Conservation (phyloP, 345 rosid genomes). For the Pistacia vera region DNA sequence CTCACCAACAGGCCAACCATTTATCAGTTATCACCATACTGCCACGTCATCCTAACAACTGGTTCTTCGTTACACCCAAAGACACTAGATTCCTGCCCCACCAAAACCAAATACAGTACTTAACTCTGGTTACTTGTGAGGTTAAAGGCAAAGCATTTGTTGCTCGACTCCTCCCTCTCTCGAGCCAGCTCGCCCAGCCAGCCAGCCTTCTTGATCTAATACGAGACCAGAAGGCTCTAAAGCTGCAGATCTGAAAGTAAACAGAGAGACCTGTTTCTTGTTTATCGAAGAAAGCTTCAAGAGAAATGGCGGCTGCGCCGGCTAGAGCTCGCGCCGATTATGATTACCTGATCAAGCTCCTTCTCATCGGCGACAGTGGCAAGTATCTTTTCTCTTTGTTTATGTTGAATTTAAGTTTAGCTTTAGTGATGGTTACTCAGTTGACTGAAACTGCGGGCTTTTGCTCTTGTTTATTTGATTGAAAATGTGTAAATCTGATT, state of each 20-base stretch:
- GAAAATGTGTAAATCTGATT: background rate
- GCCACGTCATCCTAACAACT: background rate
- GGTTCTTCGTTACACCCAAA: background rate
- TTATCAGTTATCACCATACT: background rate
- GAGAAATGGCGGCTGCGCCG: constrained; percentile 46
- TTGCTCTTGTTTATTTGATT: background rate
- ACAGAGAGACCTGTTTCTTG: background rate
- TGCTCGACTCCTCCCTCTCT: no score
- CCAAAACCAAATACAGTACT: background rate
- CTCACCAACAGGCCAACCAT: background rate
- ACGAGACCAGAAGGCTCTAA: background rate
- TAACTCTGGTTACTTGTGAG: constrained; percentile 15
- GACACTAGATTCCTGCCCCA: constrained; percentile 7
- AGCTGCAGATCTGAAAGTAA: constrained; percentile 12
- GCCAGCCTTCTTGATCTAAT: background rate
- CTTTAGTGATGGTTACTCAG: background rate
- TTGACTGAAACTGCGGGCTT: background rate
- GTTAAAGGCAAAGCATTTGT: background rate
- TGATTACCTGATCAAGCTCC: constrained; percentile 54
- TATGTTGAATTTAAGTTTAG: constrained; percentile 18
- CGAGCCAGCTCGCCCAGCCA: background rate
- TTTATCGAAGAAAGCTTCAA: background rate
- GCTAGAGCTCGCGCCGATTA: constrained; percentile 59
- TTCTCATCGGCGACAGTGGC: constrained; percentile 57
- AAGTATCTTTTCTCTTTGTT: constrained; percentile 11